Base-by-base conservation (phyloP, 2,329 filamentous ascomycete species). In the Clonostachys chloroleuca region DNA sequence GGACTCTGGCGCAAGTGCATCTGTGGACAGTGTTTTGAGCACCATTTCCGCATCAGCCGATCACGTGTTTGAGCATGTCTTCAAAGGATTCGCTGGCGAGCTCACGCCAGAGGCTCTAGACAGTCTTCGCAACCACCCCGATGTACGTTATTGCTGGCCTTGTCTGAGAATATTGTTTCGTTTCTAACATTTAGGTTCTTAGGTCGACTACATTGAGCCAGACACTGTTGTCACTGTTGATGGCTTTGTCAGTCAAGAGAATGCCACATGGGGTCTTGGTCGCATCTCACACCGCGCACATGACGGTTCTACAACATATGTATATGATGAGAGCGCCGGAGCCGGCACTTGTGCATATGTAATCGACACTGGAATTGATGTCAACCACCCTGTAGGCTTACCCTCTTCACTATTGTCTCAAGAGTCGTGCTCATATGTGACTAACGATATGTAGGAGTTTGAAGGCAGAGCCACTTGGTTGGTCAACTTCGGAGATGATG, bases 161-260 rank as follows among this genome's bases (percentile, higher is more conserved):
- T 30, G 24, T 30, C 24, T 30, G 24, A 30, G 24, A 30, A 30
- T 30, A 30, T 30, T 30, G 24, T 30, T 30, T 30, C 24, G 24
- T 30, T 30, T 30, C 9, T 30, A 30, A 30, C 24, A 30, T 30
- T 30, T 2, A 30, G 36, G 18, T 5, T 30, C 24, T 30, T 30
- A 51, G 43, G 61, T 67, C 43, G 63, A 66, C 13, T 71, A 61
- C 52, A 60, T 73, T 34, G 68, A 73, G 57, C 63, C 66, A 46
- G 69, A 74, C 49, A 59, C 56, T 40, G 51, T 60, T 34, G 56
- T 72, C 40, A 60, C 88, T 72, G 87, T 88, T 49, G 63, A 44
- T 60, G 68, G 45, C 13, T 52, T 54, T 16, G 59, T 60, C n/a
- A 59, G 58, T 12, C 69, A 74, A 53, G 47, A 46, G 24, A 53